Evolutionary conservation across 2,329 filamentous ascomycete species (phyloP), one percentile per base, ranked within the genome.

Genomic region (Arthrobotrys megalospora): DNA sequence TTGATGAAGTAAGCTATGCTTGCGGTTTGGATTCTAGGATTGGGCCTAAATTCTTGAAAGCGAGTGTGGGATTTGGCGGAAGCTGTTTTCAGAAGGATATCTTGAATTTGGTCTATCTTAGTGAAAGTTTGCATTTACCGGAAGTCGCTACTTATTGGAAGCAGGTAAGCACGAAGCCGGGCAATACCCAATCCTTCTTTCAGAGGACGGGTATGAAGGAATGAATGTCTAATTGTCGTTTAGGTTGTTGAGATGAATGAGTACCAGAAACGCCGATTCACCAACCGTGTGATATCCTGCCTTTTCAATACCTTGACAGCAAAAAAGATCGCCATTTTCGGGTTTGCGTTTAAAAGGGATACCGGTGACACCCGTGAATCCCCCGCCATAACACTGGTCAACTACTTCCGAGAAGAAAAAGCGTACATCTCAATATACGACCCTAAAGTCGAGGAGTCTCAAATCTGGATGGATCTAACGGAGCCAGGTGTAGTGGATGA

Each of bases 21-120:
- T 87, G 92, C 34, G 92, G 92, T 62, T 86, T 90, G 43, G 92
- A 95, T 81, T 87, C 87, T 6, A 88, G 92, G 62, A 92, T 95
- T 73, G 92, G 92, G 6, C 86, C 88, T 79, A 89, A 90, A 83
- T 92, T 93, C 84, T 86, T 95, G 47, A 91, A 92, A 84, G 90
- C 92, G 6, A 90, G 90, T 45, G 88, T 93, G 38, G 92, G 92
- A 14, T 95, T 94, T 82, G 92, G 92, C 68, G 92, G 92, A 19
- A 92, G 90, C 78, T 95, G 92, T 84, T 94, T 95, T 86, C 90
- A 91, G 84, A 95, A 95, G 84, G 92, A 95, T 82, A 89, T 94
- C 48, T 86, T 92, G 60, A 92, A 89, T 83, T 85, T 95, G 43
- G 88, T 91, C 16, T 93, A 94, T 84, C 87, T 94, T 34, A 90